Conservation (phyloP, 2,329 filamentous ascomycete genomes). For the Phyllosticta ampelicida region DNA sequence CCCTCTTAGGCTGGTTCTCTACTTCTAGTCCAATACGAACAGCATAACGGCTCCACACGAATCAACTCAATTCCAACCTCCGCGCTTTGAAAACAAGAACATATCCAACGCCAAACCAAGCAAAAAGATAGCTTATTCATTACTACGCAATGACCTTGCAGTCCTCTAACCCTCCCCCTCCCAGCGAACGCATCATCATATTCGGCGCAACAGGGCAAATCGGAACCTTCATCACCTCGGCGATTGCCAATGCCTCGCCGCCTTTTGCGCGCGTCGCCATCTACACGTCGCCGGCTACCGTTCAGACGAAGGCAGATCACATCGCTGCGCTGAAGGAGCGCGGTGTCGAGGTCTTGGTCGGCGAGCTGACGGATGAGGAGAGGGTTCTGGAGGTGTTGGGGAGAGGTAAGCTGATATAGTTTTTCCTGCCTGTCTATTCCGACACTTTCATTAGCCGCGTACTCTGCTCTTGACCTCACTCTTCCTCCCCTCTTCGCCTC, state of each 20-base stretch:
- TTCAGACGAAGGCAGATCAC: slow-evolving; percentile 38
- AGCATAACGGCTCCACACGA: no score
- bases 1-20: neutral
- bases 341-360: slow-evolving; percentile 45
- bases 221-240: slow-evolving; percentile 39
- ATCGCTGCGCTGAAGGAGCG: slow-evolving; percentile 37
- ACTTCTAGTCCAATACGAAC: neutral
- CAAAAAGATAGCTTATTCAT: no score
- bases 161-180: slow-evolving; percentile 1
- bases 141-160: neutral
- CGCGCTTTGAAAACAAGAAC: no score
- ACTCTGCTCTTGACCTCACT: neutral
- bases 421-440: no score
- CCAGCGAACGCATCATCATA: slow-evolving; percentile 37
- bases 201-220: slow-evolving; percentile 45
- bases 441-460: no score
- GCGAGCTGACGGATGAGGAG: slow-evolving; percentile 41
- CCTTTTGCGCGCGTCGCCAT: slow-evolving; percentile 42
- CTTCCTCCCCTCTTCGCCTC: neutral
- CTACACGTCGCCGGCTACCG: slow-evolving; percentile 44
- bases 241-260: slow-evolving; percentile 36
- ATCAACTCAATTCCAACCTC: no score
- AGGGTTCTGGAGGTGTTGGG: slow-evolving; percentile 34
- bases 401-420: no score
- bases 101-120: no score